Evolutionary conservation across 139 green algal species (phyloP), one percentile per base, ranked within the genome.

Genomic region (Chlamydomonas sphaeroides): DNA sequence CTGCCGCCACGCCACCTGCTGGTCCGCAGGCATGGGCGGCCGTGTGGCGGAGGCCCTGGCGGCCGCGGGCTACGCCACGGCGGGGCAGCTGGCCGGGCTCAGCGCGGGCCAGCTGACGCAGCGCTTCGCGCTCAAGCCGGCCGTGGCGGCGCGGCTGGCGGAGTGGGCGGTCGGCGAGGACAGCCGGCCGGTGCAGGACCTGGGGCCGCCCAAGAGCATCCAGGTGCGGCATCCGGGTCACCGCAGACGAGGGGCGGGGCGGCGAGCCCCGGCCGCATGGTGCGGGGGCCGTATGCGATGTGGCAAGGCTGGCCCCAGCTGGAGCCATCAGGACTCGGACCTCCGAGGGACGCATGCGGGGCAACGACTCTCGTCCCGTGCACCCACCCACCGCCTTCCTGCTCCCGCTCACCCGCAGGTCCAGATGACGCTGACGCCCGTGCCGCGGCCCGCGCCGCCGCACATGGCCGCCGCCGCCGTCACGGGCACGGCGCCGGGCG

Each of bases 351-450:
- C n/a, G n/a, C n/a, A n/a, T n/a, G n/a, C n/a, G n/a, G n/a, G n/a
- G n/a, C n/a, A n/a, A n/a, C n/a, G n/a, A n/a, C n/a, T n/a, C n/a
- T n/a, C n/a, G n/a, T n/a, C n/a, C n/a, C n/a, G n/a, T n/a, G n/a
- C n/a, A n/a, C n/a, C n/a, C n/a, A n/a, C n/a, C n/a, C n/a, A 53
- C 10, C 45, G 11, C 45, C 45, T 53, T 53, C 45, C 45, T 14
- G 45, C 14, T 14, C 28, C 59, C 30, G 30, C 59, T 36, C 6
- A 38, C 53, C 23, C n/a, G 14, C 72, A 80, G 72, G 72, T 80
- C 5, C 72, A 80, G 21, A 68, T 80, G 72, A 57, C 72, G 26
- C 57, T 80, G 4, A 80, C 72, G 28, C 56, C 72, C 18, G 56
- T 80, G 6, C 57, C 72, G 18, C 56, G 72, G 14, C 56, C 72